Conservation (phyloP, 495 filamentous ascomycete species). For the Rusavskia elegans region DNA sequence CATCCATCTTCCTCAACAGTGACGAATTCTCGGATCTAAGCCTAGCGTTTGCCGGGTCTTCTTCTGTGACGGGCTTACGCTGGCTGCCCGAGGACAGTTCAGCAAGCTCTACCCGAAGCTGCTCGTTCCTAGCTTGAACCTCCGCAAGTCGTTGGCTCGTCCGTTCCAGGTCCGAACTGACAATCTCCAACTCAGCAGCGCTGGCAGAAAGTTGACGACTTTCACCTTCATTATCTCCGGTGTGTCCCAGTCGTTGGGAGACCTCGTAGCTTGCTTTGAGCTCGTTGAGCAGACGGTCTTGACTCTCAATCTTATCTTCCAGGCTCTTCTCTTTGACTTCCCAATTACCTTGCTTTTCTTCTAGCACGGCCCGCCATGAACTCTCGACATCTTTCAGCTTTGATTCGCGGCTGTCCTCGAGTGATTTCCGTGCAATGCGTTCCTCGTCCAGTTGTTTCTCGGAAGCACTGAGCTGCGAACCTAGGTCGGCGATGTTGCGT, state of each 20-base stretch:
- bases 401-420: slow-evolving; percentile 61
- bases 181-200: slow-evolving; percentile 84
- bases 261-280: slow-evolving; percentile 97
- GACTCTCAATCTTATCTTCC: slow-evolving; percentile 86
- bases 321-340: slow-evolving; percentile 80
- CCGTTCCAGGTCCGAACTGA: slow-evolving; percentile 78
- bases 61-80: slow-evolving; percentile 46
- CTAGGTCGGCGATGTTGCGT: slow-evolving; percentile 60
- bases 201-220: slow-evolving; percentile 42
- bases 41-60: slow-evolving; percentile 74
- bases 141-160: slow-evolving; percentile 78
- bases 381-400: slow-evolving; percentile 74
- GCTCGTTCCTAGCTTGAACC: slow-evolving; percentile 87
- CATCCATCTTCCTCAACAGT: slow-evolving; percentile 73
- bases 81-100: slow-evolving; percentile 66
- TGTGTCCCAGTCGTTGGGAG: slow-evolving; percentile 67
- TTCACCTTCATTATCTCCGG: slow-evolving; percentile 46
- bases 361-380: slow-evolving; percentile 82
- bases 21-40: slow-evolving; percentile 85
- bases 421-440: slow-evolving; percentile 47
- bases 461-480: slow-evolving; percentile 77
- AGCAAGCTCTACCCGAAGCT: slow-evolving; percentile 75
- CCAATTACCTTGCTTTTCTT: slow-evolving; percentile 95
- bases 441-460: slow-evolving; percentile 63
- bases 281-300: slow-evolving; percentile 83